Evolutionary conservation across 352 stramenopile species (phyloP).

Genomic region (Phytophthora pini): DNA sequence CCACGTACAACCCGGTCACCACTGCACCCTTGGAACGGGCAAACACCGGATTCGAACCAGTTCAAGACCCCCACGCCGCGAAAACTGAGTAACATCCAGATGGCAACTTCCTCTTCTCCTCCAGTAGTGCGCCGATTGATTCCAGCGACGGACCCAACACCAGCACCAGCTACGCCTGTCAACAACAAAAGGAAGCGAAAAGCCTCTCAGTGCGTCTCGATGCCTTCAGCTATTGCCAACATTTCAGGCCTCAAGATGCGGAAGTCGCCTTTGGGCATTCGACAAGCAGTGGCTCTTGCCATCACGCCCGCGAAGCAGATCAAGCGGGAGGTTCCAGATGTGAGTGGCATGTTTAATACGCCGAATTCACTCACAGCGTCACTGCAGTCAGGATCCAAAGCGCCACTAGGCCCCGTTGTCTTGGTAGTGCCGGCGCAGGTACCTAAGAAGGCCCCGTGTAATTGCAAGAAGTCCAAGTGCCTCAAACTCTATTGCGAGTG

Average conservation of each 20-base stretch:
- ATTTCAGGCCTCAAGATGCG: conserved; percentile 18
- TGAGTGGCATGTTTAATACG: conserved; percentile 29
- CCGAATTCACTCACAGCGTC: conserved; percentile 34
- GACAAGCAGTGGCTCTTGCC: conserved; percentile 13
- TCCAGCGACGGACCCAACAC: conserved; percentile 14
- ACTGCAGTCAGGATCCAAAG: conserved; percentile 33
- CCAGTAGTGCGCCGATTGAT: conserved; percentile 23
- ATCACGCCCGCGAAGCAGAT: conserved; percentile 36
- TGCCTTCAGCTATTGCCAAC: conserved; percentile 24
- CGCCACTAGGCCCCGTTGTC: conserved; percentile 7
- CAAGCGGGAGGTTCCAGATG: conserved; percentile 14
- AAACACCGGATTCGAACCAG: conserved; percentile 26
- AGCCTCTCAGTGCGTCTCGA: conserved; percentile 25
- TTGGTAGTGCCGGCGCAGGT: conserved; percentile 12
- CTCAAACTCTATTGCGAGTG: conserved; percentile 98
- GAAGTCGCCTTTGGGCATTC: conserved; percentile 14
- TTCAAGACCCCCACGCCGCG: conserved; percentile 32
- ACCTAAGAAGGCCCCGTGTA: conserved; percentile 88
- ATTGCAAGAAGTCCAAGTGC: conserved; percentile 98
- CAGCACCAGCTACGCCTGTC: conserved; percentile 16
- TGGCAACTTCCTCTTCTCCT: conserved; percentile 14
- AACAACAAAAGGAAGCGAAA: conserved; percentile 34
- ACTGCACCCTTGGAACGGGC: conserved; percentile 52
- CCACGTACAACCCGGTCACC: conserved; percentile 35
- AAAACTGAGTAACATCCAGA: conserved; percentile 11